Evolutionary conservation across 169 alveolate species (phyloP).

Genomic region (Blepharisma undulans): DNA sequence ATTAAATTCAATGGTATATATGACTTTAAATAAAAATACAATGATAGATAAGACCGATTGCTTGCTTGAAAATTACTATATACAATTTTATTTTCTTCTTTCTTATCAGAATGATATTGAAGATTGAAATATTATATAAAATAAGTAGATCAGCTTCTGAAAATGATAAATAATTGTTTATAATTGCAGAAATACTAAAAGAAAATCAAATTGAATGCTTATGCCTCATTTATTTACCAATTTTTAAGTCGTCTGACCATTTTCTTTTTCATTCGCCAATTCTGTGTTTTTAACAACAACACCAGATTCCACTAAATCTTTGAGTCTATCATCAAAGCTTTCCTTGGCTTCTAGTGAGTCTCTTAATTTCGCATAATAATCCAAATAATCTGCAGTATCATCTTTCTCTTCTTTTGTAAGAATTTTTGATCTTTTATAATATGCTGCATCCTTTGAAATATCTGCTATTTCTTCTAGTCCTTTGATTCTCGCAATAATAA

Average conservation of each 20-base stretch:
- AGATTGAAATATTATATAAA: no score
- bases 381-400: neutral
- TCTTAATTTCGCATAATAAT: neutral
- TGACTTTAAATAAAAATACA: neutral
- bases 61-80: neutral
- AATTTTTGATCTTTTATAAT: neutral
- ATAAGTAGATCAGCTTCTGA: neutral
- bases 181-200: neutral
- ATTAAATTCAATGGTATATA: neutral
- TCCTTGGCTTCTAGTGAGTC: neutral
- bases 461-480: neutral
- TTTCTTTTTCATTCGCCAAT: neutral
- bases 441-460: neutral
- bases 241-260: neutral
- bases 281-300: neutral
- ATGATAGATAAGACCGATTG: neutral
- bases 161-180: neutral
- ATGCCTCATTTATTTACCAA: neutral
- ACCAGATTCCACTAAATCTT: neutral
- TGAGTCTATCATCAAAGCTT: neutral
- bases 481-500: neutral
- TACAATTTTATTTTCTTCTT: no score
- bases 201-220: neutral
- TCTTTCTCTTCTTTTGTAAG: neutral
- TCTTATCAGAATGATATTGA: neutral